phyloP scores from a whole-genome alignment of 2,329 filamentous ascomycete species.

The Trichothecium roseum region DNA sequence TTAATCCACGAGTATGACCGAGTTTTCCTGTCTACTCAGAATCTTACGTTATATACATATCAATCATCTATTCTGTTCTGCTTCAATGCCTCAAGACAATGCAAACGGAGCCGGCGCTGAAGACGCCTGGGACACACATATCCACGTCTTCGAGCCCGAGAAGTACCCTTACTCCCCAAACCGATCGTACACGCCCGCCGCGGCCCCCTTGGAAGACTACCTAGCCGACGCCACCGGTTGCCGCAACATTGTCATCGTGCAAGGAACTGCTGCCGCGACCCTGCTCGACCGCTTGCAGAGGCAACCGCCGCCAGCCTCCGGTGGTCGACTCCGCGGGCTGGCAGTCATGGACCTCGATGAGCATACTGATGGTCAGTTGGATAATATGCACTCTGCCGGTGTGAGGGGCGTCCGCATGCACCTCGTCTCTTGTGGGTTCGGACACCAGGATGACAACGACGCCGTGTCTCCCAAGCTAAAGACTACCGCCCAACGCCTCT shows the following conservation, averaged over 20 bases:
- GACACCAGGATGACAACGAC: not conserved
- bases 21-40: no score
- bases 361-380: not conserved
- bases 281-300: not conserved
- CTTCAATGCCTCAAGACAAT: no score
- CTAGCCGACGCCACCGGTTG: not conserved
- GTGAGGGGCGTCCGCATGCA: constrained; percentile 1
- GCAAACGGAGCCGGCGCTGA: no score
- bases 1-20: no score
- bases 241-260: not conserved
- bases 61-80: no score
- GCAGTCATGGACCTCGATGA: not conserved
- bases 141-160: constrained; percentile 1
- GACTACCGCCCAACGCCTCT: not conserved
- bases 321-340: not conserved
- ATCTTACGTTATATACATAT: no score
- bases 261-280: not conserved
- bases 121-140: constrained; percentile 1
- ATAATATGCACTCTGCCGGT: constrained; percentile 1
- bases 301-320: no score
- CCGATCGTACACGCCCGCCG: constrained; percentile 11
- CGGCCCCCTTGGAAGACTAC: not conserved
- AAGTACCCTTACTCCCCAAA: not conserved
- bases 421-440: not conserved
- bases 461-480: not conserved